phyloP scores from a whole-genome alignment of 139 green algal species.

The Auxenochlorella protothecoides region DNA sequence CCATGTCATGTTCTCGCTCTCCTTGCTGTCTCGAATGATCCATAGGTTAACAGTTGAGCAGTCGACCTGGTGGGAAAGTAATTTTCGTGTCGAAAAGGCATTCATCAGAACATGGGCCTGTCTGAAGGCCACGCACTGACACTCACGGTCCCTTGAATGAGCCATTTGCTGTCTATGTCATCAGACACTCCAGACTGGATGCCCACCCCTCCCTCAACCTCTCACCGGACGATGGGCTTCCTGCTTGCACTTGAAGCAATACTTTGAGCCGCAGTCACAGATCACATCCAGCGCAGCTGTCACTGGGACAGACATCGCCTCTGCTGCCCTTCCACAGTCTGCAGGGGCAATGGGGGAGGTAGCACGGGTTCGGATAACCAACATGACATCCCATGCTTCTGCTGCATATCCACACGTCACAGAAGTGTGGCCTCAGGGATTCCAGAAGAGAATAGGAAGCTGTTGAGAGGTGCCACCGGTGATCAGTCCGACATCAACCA shows the following conservation, averaged over 20 bases:
- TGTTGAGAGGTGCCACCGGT: too few species aligned
- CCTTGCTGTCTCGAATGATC: slow-evolving; percentile 67
- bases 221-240: slow-evolving; percentile 67
- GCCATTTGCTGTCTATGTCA: too few species aligned
- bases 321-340: slow-evolving; percentile 58
- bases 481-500: too few species aligned
- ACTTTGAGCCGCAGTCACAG: slow-evolving; percentile 55
- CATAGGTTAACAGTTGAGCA: slow-evolving; percentile 49
- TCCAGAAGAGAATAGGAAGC: neutral
- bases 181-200: too few species aligned
- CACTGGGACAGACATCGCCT: slow-evolving; percentile 35
- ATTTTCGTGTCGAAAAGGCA: too few species aligned
- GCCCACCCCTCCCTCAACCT: neutral
- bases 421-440: neutral
- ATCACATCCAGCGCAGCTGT: slow-evolving; percentile 42
- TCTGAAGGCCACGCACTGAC: too few species aligned
- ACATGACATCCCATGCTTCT: too few species aligned
- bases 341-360: neutral
- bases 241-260: slow-evolving; percentile 70
- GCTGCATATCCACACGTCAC: too few species aligned
- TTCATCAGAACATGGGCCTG: too few species aligned
- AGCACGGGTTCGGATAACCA: too few species aligned
- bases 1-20: slow-evolving; percentile 70
- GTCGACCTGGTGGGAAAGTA: slow-evolving; percentile 2
- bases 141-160: too few species aligned